Evolutionary conservation across 164 flowering plant genomes (phyloP).

Genomic region (Magnolia changhungtana): DNA sequence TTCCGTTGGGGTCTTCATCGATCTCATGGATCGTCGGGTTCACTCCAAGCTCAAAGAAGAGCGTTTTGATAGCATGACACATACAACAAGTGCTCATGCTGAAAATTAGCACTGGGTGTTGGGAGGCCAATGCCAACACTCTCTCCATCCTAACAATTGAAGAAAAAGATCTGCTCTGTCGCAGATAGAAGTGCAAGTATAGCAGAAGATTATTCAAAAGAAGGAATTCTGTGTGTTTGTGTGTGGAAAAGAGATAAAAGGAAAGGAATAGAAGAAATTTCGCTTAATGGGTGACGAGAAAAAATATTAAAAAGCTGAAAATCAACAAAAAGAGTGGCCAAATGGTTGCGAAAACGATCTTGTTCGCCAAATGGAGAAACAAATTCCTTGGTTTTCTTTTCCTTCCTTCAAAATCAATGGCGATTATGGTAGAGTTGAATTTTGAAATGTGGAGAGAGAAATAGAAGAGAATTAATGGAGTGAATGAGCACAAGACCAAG

Average conservation of each 20-base stretch:
- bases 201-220: background rate
- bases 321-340: background rate
- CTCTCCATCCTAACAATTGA: slow-evolving; percentile 2
- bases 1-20: slow-evolving; percentile 8
- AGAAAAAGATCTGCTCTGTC: background rate
- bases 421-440: no score
- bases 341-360: background rate
- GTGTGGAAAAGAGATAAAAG: background rate
- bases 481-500: background rate
- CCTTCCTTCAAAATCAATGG: background rate
- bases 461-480: background rate
- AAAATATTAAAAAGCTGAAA: background rate
- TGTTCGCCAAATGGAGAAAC: background rate
- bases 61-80: slow-evolving; percentile 8
- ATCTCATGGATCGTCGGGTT: slow-evolving; percentile 6
- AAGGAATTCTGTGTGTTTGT: background rate
- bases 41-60: slow-evolving; percentile 8
- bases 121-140: slow-evolving; percentile 1
- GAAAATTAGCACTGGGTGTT: slow-evolving; percentile 10
- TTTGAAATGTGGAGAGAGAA: background rate
- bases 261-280: background rate
- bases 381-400: background rate
- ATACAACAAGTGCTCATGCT: slow-evolving; percentile 10
- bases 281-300: background rate
- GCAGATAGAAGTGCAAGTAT: background rate